Percentiles rank a stretch among this genome's conserved stretches.
Evolutionary conservation across 768 basidiomycete genomes (phyloP).

Genomic region (Psilocybe azurescens): DNA sequence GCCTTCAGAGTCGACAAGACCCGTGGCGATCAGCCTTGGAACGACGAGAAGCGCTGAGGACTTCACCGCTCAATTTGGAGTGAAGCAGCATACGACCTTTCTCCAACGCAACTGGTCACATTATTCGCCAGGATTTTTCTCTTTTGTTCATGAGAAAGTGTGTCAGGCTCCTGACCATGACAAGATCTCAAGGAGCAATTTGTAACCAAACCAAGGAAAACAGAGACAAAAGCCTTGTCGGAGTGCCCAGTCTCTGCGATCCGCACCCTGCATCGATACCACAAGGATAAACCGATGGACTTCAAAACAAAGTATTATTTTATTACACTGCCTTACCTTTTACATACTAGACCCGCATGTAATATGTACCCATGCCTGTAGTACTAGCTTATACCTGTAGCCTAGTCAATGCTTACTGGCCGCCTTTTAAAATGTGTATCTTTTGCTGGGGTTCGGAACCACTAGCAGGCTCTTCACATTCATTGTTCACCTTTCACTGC

Average conservation of each 20-base stretch:
- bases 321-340: too few species aligned
- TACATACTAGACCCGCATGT: background rate
- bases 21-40: slow-evolving; percentile 38
- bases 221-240: background rate
- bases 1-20: slow-evolving; percentile 79
- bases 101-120: too few species aligned
- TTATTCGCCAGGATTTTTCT: too few species aligned
- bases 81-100: background rate
- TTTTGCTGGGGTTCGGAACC: too few species aligned
- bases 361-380: background rate
- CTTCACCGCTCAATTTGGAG: background rate
- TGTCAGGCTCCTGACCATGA: too few species aligned
- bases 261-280: background rate
- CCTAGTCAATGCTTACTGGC: background rate
- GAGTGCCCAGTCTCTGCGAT: background rate
- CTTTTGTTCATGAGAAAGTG: too few species aligned
- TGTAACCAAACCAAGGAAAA: background rate
- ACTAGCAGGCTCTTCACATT: too few species aligned
- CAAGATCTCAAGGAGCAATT: too few species aligned
- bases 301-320: background rate
- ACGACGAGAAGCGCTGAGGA: background rate
- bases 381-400: background rate
- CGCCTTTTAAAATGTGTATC: background rate
- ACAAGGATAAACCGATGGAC: background rate
- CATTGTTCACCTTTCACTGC: too few species aligned